phyloP scores from a whole-genome alignment of 768 basidiomycete genomes.

The Boletus sp. region DNA sequence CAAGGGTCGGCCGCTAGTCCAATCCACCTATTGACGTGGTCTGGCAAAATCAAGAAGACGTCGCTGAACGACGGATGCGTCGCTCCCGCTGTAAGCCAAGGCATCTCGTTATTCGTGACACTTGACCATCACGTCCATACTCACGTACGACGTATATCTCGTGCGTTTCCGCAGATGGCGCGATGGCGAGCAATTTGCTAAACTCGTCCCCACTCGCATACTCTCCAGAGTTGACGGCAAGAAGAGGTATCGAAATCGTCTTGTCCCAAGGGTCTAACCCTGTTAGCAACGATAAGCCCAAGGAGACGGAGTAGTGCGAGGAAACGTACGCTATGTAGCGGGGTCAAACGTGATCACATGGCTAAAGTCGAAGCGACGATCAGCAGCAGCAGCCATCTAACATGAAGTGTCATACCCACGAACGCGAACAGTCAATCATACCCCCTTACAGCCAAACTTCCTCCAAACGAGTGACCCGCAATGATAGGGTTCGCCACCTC shows the following conservation, averaged over 20 bases:
- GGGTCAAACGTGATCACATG: slow-evolving; percentile 31
- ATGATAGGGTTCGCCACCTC: slow-evolving; percentile 25
- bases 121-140: neutral
- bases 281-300: slow-evolving; percentile 14
- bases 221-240: slow-evolving; percentile 43
- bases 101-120: neutral
- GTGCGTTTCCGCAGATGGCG: slow-evolving; percentile 11
- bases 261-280: slow-evolving; percentile 30
- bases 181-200: slow-evolving; percentile 30
- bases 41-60: slow-evolving; percentile 34
- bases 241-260: slow-evolving; percentile 30
- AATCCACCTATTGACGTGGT: slow-evolving; percentile 26
- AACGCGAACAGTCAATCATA: neutral
- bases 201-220: slow-evolving; percentile 39
- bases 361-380: slow-evolving; percentile 23
- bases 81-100: slow-evolving; percentile 23
- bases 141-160: slow-evolving; percentile 14
- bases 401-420: neutral
- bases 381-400: slow-evolving; percentile 27
- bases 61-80: slow-evolving; percentile 37
- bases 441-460: slow-evolving; percentile 27
- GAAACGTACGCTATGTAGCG: slow-evolving; percentile 25
- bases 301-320: slow-evolving; percentile 9
- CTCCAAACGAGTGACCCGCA: slow-evolving; percentile 35
- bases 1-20: slow-evolving; percentile 21